Conservation (phyloP, 345 rosid species). For the Acer saccharum region DNA sequence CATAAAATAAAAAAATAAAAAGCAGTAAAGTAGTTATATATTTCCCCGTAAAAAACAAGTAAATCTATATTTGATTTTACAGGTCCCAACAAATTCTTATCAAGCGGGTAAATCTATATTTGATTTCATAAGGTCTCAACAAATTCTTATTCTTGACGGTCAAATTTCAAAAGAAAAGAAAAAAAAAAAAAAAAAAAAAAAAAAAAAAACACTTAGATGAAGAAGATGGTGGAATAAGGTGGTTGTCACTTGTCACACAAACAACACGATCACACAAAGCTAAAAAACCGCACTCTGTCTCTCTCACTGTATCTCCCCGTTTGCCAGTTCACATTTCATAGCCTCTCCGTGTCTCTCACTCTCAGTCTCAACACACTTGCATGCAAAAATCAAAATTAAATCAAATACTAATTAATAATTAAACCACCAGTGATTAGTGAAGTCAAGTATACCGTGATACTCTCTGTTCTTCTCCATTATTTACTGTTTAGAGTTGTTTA, state of each 20-base stretch:
- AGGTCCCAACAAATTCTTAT: too few species aligned
- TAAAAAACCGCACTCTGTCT: neutral
- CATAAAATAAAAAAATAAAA: too few species aligned
- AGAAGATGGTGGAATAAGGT: slow-evolving; percentile 21
- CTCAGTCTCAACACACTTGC: neutral
- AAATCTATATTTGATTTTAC: too few species aligned
- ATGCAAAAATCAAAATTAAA: neutral
- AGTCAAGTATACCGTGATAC: neutral
- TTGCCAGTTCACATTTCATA: neutral
- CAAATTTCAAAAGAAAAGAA: neutral
- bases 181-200: neutral
- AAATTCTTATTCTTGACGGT: too few species aligned
- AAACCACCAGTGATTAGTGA: neutral
- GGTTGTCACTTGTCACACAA: neutral
- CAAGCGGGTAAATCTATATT: too few species aligned
- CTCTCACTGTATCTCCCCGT: neutral
- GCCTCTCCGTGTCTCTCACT: neutral
- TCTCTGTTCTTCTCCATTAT: neutral
- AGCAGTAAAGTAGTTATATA: too few species aligned
- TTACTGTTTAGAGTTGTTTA: neutral
- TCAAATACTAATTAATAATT: neutral
- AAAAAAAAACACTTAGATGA: neutral
- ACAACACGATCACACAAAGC: neutral
- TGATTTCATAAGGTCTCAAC: too few species aligned
- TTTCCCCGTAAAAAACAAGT: too few species aligned